Evolutionary conservation across 2,329 filamentous ascomycete species (phyloP), one percentile per base, ranked within the genome.

Genomic region (Westerdykella aurantiaca): DNA sequence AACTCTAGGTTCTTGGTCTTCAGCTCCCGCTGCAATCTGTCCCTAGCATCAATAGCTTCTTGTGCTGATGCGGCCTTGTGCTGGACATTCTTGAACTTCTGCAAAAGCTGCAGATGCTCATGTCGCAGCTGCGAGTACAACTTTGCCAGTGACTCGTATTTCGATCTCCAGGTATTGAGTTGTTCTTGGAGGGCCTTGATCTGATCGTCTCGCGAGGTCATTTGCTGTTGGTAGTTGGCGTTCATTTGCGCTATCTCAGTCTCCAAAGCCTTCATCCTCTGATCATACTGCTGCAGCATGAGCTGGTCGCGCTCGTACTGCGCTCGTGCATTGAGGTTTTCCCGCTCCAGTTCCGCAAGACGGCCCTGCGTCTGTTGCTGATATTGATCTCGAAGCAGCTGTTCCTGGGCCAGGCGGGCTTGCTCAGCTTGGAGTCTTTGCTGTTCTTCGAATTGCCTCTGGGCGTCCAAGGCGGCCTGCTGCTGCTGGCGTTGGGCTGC

Each of bases 1-100:
- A 98, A 72, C 68, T 98, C 93, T n/a, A 98, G 75, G 64, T 98
- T 98, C 80, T 98, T 98, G 23, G 91, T 96, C 79, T 98, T 98
- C 66, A 98, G 86, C 71, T 98, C 93, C 29, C 91, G 85, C 72
- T 97, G 89, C 41, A 98, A 78, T 74, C 94, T 95, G 72, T 98
- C 93, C 7, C 91, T 84, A 56, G 81, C 83, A 45, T 97, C 93
- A 51, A 97, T 95, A 1, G 93, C 93, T 71, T 98, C 93, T 64
- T 97, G 91, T 0, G 93, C 93, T 5, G 90, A 97, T 13, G 91
- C 89, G 1, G 93, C 93, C 76, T 97, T 98, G 51, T 97, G 78
- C 67, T 97, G 94, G 31, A 96, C 87, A 6, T 83, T 78, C 77
- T 98, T 98, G 72, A 95, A 97, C 64, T 94, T 97, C 63, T 95